Evolutionary conservation across 2,329 filamentous ascomycete species (phyloP).

Genomic region (Penicillium sp.): DNA sequence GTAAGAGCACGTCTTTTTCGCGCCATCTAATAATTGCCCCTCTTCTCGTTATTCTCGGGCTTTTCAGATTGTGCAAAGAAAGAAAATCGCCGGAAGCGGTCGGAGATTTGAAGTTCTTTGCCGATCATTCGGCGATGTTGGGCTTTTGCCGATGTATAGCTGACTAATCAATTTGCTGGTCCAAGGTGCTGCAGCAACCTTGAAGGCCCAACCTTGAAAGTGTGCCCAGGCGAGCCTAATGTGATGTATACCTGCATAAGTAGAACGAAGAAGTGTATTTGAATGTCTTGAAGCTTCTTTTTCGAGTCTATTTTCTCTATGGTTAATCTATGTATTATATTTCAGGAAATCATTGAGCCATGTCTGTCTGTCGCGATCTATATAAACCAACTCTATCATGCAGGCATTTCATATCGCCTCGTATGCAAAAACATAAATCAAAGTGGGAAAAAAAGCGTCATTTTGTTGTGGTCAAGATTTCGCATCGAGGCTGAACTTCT

Average conservation of each 20-base stretch:
- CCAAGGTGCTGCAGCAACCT: neutral
- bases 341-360: neutral
- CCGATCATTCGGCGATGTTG: neutral
- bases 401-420: neutral
- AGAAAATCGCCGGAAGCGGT: neutral
- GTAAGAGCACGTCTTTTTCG: conserved; percentile 15
- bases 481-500: conserved; percentile 21
- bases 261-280: neutral
- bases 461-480: conserved; percentile 10
- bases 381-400: conserved; percentile 1
- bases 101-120: neutral
- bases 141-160: neutral
- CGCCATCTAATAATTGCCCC: conserved; percentile 13
- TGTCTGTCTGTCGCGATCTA: conserved; percentile 1
- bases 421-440: conserved; percentile 1
- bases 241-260: neutral
- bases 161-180: neutral
- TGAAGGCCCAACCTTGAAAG: neutral
- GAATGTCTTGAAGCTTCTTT: neutral
- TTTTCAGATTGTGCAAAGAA: neutral
- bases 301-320: neutral
- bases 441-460: neutral
- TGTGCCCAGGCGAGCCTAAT: neutral
- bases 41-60: neutral
- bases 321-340: neutral